These are phyloP conservation scores for Pseudoscleropodium purum DNA, from an alignment of 225 moss, liverwort and hornwort genomes.

Conservation along the genomic window DNA sequence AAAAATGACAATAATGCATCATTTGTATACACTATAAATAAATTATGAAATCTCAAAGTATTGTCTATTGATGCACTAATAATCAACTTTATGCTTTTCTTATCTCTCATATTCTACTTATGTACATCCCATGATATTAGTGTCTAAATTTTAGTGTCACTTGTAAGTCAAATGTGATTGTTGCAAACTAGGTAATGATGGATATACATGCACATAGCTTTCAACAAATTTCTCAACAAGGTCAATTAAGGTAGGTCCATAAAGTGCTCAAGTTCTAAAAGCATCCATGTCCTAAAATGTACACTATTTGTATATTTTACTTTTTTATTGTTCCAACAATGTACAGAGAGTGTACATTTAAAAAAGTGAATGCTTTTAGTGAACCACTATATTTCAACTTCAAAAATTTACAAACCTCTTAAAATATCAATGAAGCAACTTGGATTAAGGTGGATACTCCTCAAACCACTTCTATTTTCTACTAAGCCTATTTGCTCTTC, in stretches of 20 bases:
- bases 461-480: no score
- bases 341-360: neutral
- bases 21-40: neutral
- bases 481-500: no score
- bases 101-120: neutral
- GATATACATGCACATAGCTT: neutral
- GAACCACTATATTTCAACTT: neutral
- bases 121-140: neutral
- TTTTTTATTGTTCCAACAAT: neutral
- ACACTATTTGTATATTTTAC: neutral
- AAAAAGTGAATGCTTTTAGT: neutral
- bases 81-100: neutral
- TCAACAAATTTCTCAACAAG: neutral
- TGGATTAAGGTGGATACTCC: no score
- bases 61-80: neutral
- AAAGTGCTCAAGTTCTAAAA: fast-evolving
- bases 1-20: neutral
- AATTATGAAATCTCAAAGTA: neutral
- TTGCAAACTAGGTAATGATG: neutral
- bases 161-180: neutral
- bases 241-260: neutral
- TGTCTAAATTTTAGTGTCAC: neutral
- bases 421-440: fast-evolving
- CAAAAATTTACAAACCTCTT: neutral
- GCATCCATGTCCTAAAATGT: fast-evolving